Evolutionary conservation across 148 eudicot genomes (phyloP).

Genomic region (Camellia lanceoleosa): DNA sequence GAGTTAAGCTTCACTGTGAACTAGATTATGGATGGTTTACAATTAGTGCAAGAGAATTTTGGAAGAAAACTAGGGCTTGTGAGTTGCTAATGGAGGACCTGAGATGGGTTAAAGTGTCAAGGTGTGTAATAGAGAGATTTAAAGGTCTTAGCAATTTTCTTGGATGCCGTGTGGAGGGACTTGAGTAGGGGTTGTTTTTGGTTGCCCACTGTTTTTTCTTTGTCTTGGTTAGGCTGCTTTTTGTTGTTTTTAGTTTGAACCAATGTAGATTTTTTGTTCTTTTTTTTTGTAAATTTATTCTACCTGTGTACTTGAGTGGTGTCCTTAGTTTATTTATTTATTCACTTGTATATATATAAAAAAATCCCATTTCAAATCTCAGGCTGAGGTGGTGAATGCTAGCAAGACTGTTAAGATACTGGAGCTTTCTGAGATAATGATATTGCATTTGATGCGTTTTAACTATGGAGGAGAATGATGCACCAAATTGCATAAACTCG

Average conservation of each 20-base stretch:
- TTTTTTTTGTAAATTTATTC: too few species aligned
- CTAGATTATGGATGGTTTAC: neutral
- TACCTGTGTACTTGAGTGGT: too few species aligned
- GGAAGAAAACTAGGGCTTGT: neutral
- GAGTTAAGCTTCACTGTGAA: neutral
- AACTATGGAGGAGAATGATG: conserved; percentile 79
- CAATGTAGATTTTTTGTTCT: too few species aligned
- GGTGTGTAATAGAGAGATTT: too few species aligned
- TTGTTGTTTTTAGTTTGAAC: too few species aligned
- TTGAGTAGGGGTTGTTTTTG: too few species aligned
- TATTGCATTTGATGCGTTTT: conserved; percentile 84
- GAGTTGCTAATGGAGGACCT: too few species aligned
- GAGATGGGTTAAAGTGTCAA: too few species aligned
- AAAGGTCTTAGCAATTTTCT: neutral
- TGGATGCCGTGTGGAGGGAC: neutral
- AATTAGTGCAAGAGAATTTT: neutral
- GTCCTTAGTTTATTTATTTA: too few species aligned
- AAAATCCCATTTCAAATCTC: conserved; percentile 8
- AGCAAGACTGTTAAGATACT: conserved; percentile 70
- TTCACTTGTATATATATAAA: too few species aligned
- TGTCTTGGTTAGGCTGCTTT: too few species aligned
- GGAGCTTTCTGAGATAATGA: conserved; percentile 70
- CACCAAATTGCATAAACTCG: conserved; percentile 76
- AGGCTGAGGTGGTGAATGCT: conserved; percentile 78
- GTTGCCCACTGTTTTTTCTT: too few species aligned